Evolutionary conservation across 2,329 filamentous ascomycete genomes (phyloP).

Genomic region (Colletotrichum orbiculare): DNA sequence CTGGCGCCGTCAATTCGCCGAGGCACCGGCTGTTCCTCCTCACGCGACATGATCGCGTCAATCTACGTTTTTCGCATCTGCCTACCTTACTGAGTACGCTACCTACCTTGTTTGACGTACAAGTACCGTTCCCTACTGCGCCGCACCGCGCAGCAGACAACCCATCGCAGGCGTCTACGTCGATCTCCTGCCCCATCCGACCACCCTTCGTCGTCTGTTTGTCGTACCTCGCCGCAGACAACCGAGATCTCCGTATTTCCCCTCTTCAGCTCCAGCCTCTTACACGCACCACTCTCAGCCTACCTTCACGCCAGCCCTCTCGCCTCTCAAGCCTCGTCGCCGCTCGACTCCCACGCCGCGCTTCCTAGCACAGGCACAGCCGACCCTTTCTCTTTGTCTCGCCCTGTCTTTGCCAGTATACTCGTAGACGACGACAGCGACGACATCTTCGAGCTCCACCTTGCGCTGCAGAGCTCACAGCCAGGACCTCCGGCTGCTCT

Average conservation of each 20-base stretch:
- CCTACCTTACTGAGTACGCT: not conserved
- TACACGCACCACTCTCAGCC: not conserved
- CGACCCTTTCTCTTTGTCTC: conserved; percentile 27
- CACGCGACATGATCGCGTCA: conserved; percentile 24
- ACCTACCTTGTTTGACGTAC: conserved; percentile 6
- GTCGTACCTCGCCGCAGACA: conserved; percentile 34
- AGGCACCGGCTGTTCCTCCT: conserved; percentile 29
- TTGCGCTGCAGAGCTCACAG: not conserved
- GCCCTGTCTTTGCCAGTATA: conserved; percentile 1
- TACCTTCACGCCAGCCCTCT: not conserved
- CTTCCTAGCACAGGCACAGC: conserved; percentile 14
- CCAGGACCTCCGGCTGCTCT: too few species aligned
- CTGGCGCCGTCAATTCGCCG: conserved; percentile 35
- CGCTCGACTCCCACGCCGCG: conserved; percentile 6
- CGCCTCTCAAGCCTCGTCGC: not conserved
- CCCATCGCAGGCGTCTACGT: not conserved
- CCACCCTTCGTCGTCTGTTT: conserved; percentile 18
- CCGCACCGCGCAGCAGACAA: not conserved
- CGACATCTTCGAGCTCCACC: conserved; percentile 13
- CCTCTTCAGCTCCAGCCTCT: conserved; percentile 20
- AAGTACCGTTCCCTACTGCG: not conserved
- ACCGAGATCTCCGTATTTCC: conserved; percentile 31
- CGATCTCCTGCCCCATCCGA: conserved; percentile 22
- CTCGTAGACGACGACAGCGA: too few species aligned
- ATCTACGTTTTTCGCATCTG: not conserved